Percentiles rank a stretch among this genome's conserved stretches.
Conservation (phyloP, 2,329 filamentous ascomycete species). For the Paraphoma sp. region DNA sequence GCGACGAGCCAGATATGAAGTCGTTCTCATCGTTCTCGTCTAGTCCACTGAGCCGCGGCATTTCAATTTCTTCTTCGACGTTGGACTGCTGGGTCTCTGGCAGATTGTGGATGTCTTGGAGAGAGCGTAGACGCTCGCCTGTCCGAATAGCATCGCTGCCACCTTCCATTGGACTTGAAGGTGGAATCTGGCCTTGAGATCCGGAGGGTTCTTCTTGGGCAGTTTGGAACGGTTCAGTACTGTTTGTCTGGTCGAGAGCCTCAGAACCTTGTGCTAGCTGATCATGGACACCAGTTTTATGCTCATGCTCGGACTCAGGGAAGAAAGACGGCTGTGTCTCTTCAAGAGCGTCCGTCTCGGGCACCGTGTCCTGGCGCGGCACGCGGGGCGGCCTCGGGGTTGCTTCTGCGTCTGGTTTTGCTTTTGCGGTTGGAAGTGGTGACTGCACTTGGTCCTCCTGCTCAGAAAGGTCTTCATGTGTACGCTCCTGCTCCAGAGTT, state of each 20-base stretch:
- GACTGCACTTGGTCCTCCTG: constrained; percentile 7
- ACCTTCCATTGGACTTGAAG: constrained; percentile 19
- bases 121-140: constrained; percentile 27
- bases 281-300: not conserved
- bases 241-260: constrained; percentile 20
- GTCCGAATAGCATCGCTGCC: constrained; percentile 17
- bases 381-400: constrained; percentile 14
- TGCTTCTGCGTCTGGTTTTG: not conserved
- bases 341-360: constrained; percentile 43
- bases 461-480: not conserved
- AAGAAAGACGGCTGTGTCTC: constrained; percentile 42
- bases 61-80: constrained; percentile 40
- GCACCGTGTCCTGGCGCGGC: constrained; percentile 37
- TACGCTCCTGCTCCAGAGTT: constrained; percentile 21
- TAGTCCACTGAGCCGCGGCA: constrained; percentile 41
- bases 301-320: constrained; percentile 1
- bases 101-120: constrained; percentile 46
- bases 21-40: constrained; percentile 43
- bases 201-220: constrained; percentile 48
- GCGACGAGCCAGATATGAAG: constrained; percentile 30
- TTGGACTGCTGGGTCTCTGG: constrained; percentile 41
- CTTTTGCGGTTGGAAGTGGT: not conserved
- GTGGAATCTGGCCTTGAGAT: constrained; percentile 18
- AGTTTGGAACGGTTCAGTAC: constrained; percentile 35
- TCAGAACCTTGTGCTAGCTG: not conserved